phyloP scores from a whole-genome alignment of 1,284 basidiomycete species.

The Retiboletus fuscus region DNA sequence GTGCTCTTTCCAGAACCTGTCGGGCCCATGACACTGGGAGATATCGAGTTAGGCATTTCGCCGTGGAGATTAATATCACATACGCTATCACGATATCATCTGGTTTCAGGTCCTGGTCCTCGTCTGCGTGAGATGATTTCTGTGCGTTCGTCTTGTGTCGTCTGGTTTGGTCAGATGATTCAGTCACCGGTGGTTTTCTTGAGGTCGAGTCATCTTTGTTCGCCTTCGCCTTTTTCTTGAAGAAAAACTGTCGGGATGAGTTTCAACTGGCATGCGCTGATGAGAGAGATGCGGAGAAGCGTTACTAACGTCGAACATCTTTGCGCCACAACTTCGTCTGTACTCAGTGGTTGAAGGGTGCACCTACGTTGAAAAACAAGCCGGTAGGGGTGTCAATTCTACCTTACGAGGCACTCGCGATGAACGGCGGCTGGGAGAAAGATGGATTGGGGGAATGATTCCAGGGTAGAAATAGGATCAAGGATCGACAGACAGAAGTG shows the following conservation, averaged over 20 bases:
- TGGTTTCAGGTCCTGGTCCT: neutral
- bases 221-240: neutral
- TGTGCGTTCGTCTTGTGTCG: neutral
- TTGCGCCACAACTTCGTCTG: neutral
- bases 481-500: neutral
- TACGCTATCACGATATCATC: conserved; percentile 31
- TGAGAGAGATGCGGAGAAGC: neutral
- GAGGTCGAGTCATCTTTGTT: neutral
- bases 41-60: neutral
- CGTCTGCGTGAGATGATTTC: neutral
- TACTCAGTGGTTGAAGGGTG: neutral
- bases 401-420: neutral
- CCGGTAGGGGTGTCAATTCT: neutral
- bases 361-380: neutral
- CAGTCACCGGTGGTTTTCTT: neutral
- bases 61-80: neutral
- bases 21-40: conserved; percentile 36
- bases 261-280: neutral
- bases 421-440: no score
- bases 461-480: neutral
- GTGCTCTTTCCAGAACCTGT: no score
- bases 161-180: neutral
- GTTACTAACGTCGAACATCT: conserved; percentile 12
- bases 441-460: neutral
- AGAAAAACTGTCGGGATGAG: neutral